A percentile compares a stretch with the other conserved stretches of the same genome.
Evolutionary conservation across 2,329 filamentous ascomycete species (phyloP).

Genomic region (Penicillium sp.): DNA sequence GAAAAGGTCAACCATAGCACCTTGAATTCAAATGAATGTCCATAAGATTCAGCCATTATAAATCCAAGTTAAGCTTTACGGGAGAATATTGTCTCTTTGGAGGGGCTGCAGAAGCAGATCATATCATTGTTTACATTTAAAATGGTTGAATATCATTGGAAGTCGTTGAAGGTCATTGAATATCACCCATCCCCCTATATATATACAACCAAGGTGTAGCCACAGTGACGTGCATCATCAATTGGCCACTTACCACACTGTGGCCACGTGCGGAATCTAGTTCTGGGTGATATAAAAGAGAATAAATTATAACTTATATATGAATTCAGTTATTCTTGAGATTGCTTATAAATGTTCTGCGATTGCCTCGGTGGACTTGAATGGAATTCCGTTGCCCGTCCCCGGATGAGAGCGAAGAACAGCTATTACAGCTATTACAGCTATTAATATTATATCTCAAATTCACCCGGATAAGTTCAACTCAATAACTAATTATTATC

Average conservation of each 20-base stretch:
- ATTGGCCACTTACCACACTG: constrained; percentile 5
- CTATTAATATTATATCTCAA: not conserved
- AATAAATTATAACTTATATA: not conserved
- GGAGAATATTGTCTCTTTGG: not conserved
- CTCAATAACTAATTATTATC: not conserved
- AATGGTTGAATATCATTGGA: too few species aligned
- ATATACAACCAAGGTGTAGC: not conserved
- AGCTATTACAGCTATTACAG: not conserved
- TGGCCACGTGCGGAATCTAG: not conserved
- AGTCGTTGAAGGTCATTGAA: not conserved
- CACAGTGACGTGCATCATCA: constrained; percentile 7
- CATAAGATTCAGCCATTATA: not conserved
- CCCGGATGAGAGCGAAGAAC: not conserved
- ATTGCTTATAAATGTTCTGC: too few species aligned
- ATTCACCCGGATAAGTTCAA: not conserved
- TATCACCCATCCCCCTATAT: not conserved
- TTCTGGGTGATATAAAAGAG: not conserved
- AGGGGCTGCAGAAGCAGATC: not conserved
- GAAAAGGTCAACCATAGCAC: not conserved
- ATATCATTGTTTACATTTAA: too few species aligned
- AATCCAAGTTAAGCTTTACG: not conserved
- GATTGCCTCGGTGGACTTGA: not conserved
- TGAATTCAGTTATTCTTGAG: too few species aligned
- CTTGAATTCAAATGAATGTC: not conserved
- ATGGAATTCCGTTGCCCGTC: not conserved